phyloP scores from a whole-genome alignment of 106 monocot genomes.

The Allium sativum region DNA sequence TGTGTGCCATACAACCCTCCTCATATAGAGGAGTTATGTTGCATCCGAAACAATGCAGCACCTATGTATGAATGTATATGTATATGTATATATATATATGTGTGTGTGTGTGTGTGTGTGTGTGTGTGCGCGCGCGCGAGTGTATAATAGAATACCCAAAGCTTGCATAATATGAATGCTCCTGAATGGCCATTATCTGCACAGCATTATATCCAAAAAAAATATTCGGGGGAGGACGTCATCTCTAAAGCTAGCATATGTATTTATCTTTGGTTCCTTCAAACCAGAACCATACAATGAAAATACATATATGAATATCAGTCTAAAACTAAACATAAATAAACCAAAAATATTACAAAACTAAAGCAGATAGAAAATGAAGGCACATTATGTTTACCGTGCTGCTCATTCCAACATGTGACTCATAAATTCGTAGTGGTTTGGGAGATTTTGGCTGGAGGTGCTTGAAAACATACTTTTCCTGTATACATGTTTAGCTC shows the following conservation, averaged over 20 bases:
- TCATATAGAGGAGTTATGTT: too few species aligned
- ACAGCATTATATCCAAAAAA: slow-evolving; percentile 99
- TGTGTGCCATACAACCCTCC: too few species aligned
- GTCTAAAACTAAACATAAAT: background rate
- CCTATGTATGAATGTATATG: too few species aligned
- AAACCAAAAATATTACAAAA: background rate
- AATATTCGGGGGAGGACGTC: slow-evolving; percentile 92
- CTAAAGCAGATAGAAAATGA: too few species aligned
- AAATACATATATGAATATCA: slow-evolving; percentile 1
- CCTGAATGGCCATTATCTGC: slow-evolving; percentile 99
- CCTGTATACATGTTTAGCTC: slow-evolving; percentile 29
- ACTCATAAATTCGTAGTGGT: slow-evolving; percentile 89
- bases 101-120: too few species aligned
- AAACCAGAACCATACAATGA: background rate
- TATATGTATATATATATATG: too few species aligned
- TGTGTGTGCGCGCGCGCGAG: too few species aligned
- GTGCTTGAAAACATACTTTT: slow-evolving; percentile 76
- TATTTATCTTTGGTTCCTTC: slow-evolving; percentile 95
- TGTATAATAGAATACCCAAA: slow-evolving; percentile 63
- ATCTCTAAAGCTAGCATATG: slow-evolving; percentile 91
- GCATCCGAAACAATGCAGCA: too few species aligned
- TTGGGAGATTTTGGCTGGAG: slow-evolving; percentile 85
- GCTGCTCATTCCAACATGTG: slow-evolving; percentile 99
- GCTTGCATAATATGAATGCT: slow-evolving; percentile 98
- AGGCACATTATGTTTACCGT: slow-evolving; percentile 29